A percentile compares a stretch with the other conserved stretches of the same genome.
These are phyloP conservation scores for Apiospora kogelbergensis DNA, from an alignment of 2,329 filamentous ascomycete genomes.

Conservation along the genomic window DNA sequence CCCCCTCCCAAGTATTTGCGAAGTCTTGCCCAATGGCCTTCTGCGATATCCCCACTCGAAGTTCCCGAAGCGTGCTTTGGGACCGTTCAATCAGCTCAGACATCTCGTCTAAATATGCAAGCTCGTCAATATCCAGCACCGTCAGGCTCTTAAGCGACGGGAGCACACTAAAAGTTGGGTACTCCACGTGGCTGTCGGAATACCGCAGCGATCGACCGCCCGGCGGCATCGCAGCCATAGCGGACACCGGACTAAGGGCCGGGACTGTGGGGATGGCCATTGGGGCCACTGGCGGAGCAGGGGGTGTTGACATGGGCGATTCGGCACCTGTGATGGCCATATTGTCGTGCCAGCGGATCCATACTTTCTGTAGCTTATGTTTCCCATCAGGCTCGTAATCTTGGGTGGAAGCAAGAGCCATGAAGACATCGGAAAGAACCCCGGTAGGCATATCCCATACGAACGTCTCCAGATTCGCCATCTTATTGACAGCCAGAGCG, in stretches of 20 bases:
- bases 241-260: constrained; percentile 19
- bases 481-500: constrained; percentile 74
- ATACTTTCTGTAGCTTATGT: constrained; percentile 71
- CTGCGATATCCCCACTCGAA: constrained; percentile 70
- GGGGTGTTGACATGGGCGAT: constrained; percentile 28
- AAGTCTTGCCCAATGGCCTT: constrained; percentile 49
- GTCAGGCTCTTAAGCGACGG: constrained; percentile 73
- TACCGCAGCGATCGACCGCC: constrained; percentile 43
- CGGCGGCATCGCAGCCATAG: constrained; percentile 18
- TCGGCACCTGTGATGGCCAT: constrained; percentile 42
- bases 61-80: constrained; percentile 62
- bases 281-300: constrained; percentile 23
- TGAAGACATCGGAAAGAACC: constrained; percentile 77
- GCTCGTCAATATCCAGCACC: constrained; percentile 78
- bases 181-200: constrained; percentile 64
- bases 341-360: constrained; percentile 84
- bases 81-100: constrained; percentile 74
- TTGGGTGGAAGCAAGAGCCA: constrained; percentile 71
- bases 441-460: constrained; percentile 90
- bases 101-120: constrained; percentile 83
- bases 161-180: constrained; percentile 77
- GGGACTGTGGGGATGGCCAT: constrained; percentile 16
- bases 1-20: constrained; percentile 62
- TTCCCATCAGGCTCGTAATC: constrained; percentile 57
- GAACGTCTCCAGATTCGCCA: constrained; percentile 80